Evolutionary conservation across 306 rosid genomes (phyloP).

Genomic region (Rubus idaeus): DNA sequence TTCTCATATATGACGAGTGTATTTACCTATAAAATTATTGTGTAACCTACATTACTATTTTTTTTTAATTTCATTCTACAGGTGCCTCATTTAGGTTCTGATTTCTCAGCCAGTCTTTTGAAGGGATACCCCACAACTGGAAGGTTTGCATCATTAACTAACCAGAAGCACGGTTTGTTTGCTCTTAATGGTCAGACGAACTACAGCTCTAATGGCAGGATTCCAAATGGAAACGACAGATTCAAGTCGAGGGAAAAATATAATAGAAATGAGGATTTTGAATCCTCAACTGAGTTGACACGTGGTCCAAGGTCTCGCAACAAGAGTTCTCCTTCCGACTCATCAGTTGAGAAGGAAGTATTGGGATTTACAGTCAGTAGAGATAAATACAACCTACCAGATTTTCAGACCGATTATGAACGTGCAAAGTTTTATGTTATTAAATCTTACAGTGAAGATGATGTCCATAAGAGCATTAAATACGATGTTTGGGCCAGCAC

Average conservation of each 20-base stretch:
- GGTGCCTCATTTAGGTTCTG: constrained; percentile 49
- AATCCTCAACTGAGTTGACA: constrained; percentile 43
- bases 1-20: background rate
- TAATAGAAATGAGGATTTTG: constrained; percentile 43
- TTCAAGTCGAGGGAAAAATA: constrained; percentile 34
- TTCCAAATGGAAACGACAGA: constrained; percentile 40
- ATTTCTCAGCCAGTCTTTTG: constrained; percentile 39
- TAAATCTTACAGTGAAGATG: constrained; percentile 90
- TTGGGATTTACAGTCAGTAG: constrained; percentile 34
- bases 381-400: constrained; percentile 60
- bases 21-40: background rate
- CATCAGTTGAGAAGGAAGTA: constrained; percentile 45
- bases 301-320: constrained; percentile 70
- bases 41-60: background rate
- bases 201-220: constrained; percentile 42
- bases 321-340: constrained; percentile 31
- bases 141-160: constrained; percentile 38
- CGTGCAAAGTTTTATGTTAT: constrained; percentile 68
- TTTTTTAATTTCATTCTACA: constrained; percentile 30
- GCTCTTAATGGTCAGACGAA: constrained; percentile 22
- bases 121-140: constrained; percentile 43
- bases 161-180: constrained; percentile 34
- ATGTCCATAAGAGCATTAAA: constrained; percentile 70
- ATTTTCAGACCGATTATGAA: constrained; percentile 56
- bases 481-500: constrained; percentile 92